Base-by-base conservation (phyloP, 495 filamentous ascomycete genomes). In the Podospora fimiseda region DNA sequence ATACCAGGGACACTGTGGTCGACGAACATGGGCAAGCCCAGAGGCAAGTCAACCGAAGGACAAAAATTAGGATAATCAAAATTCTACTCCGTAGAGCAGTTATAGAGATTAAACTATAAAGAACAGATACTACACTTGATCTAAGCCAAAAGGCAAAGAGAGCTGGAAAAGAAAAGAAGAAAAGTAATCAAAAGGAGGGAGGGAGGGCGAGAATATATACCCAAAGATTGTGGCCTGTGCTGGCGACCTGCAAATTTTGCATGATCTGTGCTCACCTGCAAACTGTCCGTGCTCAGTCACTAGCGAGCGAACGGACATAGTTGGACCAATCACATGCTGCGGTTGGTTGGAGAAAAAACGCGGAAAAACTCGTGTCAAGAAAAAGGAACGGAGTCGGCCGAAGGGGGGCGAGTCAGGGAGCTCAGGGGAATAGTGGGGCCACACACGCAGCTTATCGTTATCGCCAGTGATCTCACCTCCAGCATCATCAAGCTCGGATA, bases 111-210 rank as follows among this genome's bases (percentile, higher is more conserved):
- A 91, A 89, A 91, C 87, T 92, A 86, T 90, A 90, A 91, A 94
- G 89, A 94, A 94, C 89, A 94, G 89, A 93, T 95, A 93, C 88
- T 92, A 93, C 88, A 93, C 89, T 91, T 92, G 89, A 93, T 92
- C 88, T 93, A 86, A 87, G 83, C 83, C 83, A 86, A 83, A 82
- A 82, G 82, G 82, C 63, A 66, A 68, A 66, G 63, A 65, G 63
- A 66, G 63, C 62, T 66, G 56, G 66, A 59, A 57, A 66, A 60
- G 44, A 66, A 60, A 66, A 58, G 23, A 47, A 47, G 14, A n/a
- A 47, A 47, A 47, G 13, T 23, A 0, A 47, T 21, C 23, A 47
- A 47, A 47, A 9, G 9, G 27, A 23, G 44, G 24, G 16, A 24
- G 22, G 44, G 22, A 24, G 15, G 44, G 4, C 2, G 9, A 27